phyloP scores from a whole-genome alignment of 208 protist genomes.

The Trichomonas vaginalis region DNA sequence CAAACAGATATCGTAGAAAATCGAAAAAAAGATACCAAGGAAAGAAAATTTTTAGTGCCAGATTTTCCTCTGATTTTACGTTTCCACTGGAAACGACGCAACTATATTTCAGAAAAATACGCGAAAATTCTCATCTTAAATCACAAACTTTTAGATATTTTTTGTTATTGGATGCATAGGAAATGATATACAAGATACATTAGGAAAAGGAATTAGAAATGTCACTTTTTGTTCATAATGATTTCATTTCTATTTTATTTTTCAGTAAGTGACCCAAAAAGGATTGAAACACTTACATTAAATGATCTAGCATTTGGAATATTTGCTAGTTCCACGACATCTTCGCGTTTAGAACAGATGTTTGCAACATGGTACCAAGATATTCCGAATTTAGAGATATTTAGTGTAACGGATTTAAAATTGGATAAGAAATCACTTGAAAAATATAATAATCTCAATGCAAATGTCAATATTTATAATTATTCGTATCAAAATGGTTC shows the following conservation, averaged over 20 bases:
- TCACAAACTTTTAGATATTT: too few relatives aligned
- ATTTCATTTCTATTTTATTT: neutral
- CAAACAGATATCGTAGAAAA: too few relatives aligned
- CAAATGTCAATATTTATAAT: neutral
- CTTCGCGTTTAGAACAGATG: neutral
- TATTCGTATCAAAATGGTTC: neutral
- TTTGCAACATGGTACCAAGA: neutral
- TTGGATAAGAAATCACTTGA: neutral
- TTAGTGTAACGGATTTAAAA: neutral
- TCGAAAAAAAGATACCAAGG: too few relatives aligned
- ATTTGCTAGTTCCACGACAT: neutral
- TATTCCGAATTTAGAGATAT: neutral
- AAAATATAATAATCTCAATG: neutral
- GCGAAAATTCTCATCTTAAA: too few relatives aligned
- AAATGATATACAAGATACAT: too few relatives aligned
- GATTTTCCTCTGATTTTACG: too few relatives aligned
- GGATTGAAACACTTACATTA: neutral
- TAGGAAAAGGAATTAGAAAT: too few relatives aligned
- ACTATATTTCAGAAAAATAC: too few relatives aligned
- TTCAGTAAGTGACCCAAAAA: neutral
- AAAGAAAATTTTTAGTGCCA: too few relatives aligned
- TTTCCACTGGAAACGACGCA: too few relatives aligned
- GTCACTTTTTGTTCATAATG: too few relatives aligned
- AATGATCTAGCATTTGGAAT: neutral
- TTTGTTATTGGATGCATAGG: too few relatives aligned